phyloP scores from a whole-genome alignment of 1,284 basidiomycete species.

The Rhizoctonia solani region DNA sequence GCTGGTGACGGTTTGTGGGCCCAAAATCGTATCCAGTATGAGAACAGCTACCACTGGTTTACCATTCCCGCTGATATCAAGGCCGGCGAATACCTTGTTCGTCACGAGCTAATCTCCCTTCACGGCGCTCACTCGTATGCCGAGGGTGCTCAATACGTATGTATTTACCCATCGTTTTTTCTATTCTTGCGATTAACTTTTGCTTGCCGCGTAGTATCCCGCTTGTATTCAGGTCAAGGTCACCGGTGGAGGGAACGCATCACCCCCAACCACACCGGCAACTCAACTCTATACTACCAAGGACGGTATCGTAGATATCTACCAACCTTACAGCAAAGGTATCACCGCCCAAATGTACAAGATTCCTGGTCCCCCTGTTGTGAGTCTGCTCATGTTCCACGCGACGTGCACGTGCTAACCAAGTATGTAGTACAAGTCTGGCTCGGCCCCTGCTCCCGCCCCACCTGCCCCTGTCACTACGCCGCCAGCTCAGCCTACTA shows the following conservation, averaged over 20 bases:
- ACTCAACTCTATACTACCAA: conserved; percentile 16
- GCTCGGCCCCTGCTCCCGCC: no score
- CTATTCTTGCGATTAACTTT: neutral
- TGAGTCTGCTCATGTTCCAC: no score
- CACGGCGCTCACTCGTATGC: conserved; percentile 56
- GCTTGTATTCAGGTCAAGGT: conserved; percentile 65
- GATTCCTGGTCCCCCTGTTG: conserved; percentile 16
- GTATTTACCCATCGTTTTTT: neutral
- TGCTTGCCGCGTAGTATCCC: conserved; percentile 60
- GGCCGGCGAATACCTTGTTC: conserved; percentile 68
- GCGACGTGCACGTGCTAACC: no score
- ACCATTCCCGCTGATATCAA: conserved; percentile 60
- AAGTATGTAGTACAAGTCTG: no score
- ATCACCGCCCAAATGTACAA: neutral
- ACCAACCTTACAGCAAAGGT: neutral
- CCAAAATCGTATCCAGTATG: conserved; percentile 5
- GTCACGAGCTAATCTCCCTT: conserved; percentile 72
- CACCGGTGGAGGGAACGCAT: conserved; percentile 47
- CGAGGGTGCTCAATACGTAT: conserved; percentile 52
- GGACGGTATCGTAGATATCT: conserved; percentile 25
- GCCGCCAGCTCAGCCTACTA: no score
- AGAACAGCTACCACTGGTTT: conserved; percentile 49
- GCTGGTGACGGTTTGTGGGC: conserved; percentile 5
- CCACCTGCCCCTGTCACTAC: no score
- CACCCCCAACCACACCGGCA: conserved; percentile 3